Evolutionary conservation across 1,139 yeast species (phyloP), one percentile per base, ranked within the genome.

Genomic region (Taphrina flavorubra): DNA sequence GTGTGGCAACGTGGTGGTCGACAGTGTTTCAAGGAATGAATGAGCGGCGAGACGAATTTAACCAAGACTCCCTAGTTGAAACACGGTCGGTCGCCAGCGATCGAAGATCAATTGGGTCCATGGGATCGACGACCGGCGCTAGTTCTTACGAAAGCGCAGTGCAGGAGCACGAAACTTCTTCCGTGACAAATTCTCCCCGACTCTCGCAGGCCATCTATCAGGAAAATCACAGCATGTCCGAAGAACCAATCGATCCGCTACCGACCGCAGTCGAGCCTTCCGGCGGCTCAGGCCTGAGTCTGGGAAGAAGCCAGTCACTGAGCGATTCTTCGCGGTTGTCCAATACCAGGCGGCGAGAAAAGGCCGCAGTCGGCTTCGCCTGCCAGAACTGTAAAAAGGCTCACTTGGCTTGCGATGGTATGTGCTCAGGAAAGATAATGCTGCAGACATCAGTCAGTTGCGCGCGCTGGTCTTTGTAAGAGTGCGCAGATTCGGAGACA

Each of bases 351-450:
- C 63, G 71, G 16, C 69, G 68, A n/a, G 61, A 67, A 18, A 69
- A 68, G 51, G 51, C 66, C 11, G 65, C 69, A 13, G 72, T 71
- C 8, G 69, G 63, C 8, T 57, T 65, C 10, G 72, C 72, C 16
- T 71, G 72, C 47, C 64, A 51, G 46, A 70, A 70, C 36, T 71
- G 72, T 59, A 70, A 70, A 42, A 68, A 64, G 51, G 70, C 72
- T 6, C 72, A 71, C 53, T 65, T 71, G 16, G 72, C 71, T 6
- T 71, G 71, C 40, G 70, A 70, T 51, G 69, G 72, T 70, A 61
- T 42, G 72, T 58, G 7, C 20, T 14, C 47, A n/a, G 20, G n/a
- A 14, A 2, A 39, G 14, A 11, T n/a, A n/a, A n/a, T 39, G 11
- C 42, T 39, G 42, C 42, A 39, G 14, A 14, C 14, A 39, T 2